Evolutionary conservation across 2,329 filamentous ascomycete genomes (phyloP), one percentile per base, ranked within the genome.

Genomic region (Hansfordia pulvinata): DNA sequence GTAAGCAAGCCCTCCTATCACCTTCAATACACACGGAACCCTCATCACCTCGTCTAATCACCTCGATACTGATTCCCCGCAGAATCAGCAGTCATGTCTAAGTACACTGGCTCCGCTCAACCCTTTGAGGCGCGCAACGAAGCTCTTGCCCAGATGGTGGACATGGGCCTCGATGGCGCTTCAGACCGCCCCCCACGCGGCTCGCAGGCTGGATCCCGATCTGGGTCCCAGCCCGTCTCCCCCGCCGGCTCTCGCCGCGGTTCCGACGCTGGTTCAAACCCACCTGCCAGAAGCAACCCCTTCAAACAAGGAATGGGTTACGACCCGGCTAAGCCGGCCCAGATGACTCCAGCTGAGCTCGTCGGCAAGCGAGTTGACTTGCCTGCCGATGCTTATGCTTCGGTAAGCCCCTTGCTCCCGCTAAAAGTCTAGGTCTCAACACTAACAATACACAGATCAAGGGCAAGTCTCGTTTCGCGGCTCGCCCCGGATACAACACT

Each of bases 401-500:
- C 42, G 14, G 59, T 60, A 40, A 45, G 52, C n/a, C n/a, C n/a
- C n/a, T n/a, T n/a, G n/a, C n/a, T 43, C 12, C 23, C 1, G 12
- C 7, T 6, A 8, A 15, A 8, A 4, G 4, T 18, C 17, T 14
- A 10, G 10, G 17, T 6, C 5, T 21, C 26, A 20, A 42, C 44
- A 20, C 45, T 20, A 16, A 12, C 4, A 11, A 21, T 28, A 8
- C 27, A n/a, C 23, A 54, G 42, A 32, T 35, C 6, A 29, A 38
- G 0, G 37, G 36, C 3, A 37, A 41, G 8, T 41, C 41, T n/a
- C 47, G 46, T 0, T 62, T 56, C 28, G 38, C 60, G 1, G 28
- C 34, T 5, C 70, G 74, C 2, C 67, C 66, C 0, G 61, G 54
- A 0, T 72, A 67, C 46, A 79, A 75, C 34, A 64, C 52, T 2